Percentiles rank a stretch among this genome's conserved stretches.
phyloP scores from a whole-genome alignment of 2,329 filamentous ascomycete genomes.

The Conoideocrella luteorostrata region DNA sequence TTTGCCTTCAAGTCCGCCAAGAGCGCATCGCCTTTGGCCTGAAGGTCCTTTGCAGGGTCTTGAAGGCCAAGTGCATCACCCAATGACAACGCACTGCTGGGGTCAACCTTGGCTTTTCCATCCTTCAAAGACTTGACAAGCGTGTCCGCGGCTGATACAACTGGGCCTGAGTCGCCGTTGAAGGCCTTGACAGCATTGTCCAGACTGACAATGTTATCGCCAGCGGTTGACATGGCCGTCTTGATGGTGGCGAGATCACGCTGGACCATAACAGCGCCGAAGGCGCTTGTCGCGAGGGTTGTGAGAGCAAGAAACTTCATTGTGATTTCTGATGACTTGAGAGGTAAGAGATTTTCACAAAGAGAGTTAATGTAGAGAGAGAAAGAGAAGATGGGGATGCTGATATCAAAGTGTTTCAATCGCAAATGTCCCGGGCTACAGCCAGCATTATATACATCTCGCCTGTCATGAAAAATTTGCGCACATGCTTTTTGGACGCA shows the following conservation, averaged over 20 bases:
- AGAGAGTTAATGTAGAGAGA: no score
- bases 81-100: neutral
- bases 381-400: neutral
- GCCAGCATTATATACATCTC: no score
- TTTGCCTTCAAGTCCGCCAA: neutral
- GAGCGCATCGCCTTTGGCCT: neutral
- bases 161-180: neutral
- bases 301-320: neutral
- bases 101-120: constrained; percentile 1
- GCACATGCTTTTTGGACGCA: no score
- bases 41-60: neutral
- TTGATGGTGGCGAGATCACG: neutral
- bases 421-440: no score
- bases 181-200: neutral
- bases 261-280: neutral
- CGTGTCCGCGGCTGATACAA: neutral
- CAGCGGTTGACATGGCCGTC: neutral
- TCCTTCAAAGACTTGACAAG: neutral
- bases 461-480: no score
- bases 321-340: neutral
- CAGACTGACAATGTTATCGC: neutral
- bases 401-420: neutral
- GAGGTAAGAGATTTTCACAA: neutral
- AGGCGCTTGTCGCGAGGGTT: neutral
- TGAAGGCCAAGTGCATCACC: constrained; percentile 2